Base-by-base conservation (phyloP, 1,139 yeast genomes). In the Geotrichum europaeum region DNA sequence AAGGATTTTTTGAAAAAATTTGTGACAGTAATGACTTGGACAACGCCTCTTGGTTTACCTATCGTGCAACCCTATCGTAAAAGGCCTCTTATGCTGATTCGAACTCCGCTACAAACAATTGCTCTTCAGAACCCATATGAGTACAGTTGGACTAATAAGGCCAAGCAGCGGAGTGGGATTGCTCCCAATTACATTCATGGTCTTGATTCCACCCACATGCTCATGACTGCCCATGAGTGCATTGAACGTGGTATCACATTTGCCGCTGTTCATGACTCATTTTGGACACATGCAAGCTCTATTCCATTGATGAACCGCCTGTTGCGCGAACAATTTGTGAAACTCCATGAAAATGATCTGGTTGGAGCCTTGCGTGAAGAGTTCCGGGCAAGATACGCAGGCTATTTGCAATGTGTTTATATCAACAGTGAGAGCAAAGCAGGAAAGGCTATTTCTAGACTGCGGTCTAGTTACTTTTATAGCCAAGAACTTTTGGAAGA, bases 201-300 rank as follows among this genome's bases (percentile, higher is more conserved):
- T 0, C 79, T 92, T 64, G 98, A 92, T 76, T 97, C 97, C 0
- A 87, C 97, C 0, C 98, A 92, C 72, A 90, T 92, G 97, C 78
- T 92, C 60, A 77, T 89, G 79, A 87, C 97, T 0, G 92, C 96
- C 0, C 77, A 81, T 49, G 83, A 82, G n/a, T 18, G 79, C 81
- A 51, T 60, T 52, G 70, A 73, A 5, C 81, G 80, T 0, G 84
- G 82, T 0, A 70, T 89, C 55, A 77, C 84, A n/a, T 92, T 92
- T 78, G 96, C 97, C 0, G 86, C 97, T 0, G 97, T 92, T 51
- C 98, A 92, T 73, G 98, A 92, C 74, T 90, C 97, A 2, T 92
- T 87, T 72, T 92, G 98, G 98, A 89, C 97, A 0, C 97, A 92
- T 73, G 97, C 97, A 0, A 74, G 82, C 55, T 89, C 87, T 69